phyloP scores from a whole-genome alignment of 1,284 basidiomycete species.

The Phenoliferia sp. region DNA sequence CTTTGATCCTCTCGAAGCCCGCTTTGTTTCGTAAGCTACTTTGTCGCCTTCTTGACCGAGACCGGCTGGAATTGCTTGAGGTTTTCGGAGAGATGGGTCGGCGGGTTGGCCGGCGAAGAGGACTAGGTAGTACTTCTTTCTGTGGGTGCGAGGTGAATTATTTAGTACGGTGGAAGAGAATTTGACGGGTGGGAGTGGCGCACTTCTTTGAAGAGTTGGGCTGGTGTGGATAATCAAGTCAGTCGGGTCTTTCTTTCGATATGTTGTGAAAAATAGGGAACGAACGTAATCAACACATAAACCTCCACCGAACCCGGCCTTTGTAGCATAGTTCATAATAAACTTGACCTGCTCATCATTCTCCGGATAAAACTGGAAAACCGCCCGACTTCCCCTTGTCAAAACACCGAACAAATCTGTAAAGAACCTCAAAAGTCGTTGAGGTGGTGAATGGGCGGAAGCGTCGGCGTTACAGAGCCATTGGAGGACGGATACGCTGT shows the following conservation, averaged over 20 bases:
- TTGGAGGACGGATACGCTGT: conserved; percentile 92
- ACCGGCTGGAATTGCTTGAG: conserved; percentile 21
- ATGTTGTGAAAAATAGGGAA: background rate
- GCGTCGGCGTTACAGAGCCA: conserved; percentile 98
- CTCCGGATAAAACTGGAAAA: conserved; percentile 93
- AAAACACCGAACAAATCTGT: conserved; percentile 90
- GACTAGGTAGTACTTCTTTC: conserved; percentile 81
- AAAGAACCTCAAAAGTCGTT: conserved; percentile 89
- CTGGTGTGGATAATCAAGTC: conserved; percentile 5
- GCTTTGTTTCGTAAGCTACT: conserved; percentile 62
- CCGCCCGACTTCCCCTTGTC: conserved; percentile 83
- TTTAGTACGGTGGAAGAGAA: background rate
- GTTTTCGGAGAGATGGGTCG: conserved; percentile 16
- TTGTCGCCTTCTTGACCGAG: conserved; percentile 47
- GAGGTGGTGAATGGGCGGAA: conserved; percentile 84
- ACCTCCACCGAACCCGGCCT: conserved; percentile 94
- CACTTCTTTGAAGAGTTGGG: conserved; percentile 83
- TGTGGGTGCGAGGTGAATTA: background rate
- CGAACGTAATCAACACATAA: conserved; percentile 80
- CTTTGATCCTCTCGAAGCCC: conserved; percentile 30
- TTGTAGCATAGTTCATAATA: conserved; percentile 87
- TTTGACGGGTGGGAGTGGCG: background rate
- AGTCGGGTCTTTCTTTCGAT: background rate
- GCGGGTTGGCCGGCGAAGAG: conserved; percentile 63
- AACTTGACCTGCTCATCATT: conserved; percentile 93